phyloP scores from a whole-genome alignment of 306 rosid genomes.

The Gynostemma pentaphyllum region DNA sequence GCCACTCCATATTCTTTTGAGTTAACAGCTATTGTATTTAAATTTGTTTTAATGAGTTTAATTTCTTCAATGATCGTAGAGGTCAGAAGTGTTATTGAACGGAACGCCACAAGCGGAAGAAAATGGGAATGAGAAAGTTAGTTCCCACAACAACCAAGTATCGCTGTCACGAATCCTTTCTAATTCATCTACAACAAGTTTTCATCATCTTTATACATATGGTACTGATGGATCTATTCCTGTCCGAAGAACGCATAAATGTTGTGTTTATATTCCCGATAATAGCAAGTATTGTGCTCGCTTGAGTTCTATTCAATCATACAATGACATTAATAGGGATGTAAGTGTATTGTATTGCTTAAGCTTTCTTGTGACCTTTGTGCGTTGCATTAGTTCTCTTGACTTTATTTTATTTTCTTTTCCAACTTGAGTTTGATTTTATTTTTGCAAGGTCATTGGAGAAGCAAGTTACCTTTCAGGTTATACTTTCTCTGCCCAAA shows the following conservation, averaged over 20 bases:
- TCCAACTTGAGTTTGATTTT: not conserved
- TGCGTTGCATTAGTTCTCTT: not conserved
- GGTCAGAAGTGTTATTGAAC: conserved; percentile 54
- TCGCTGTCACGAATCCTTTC: conserved; percentile 53
- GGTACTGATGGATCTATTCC: conserved; percentile 35
- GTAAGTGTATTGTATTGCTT: conserved; percentile 41
- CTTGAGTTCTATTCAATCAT: conserved; percentile 84
- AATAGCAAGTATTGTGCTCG: conserved; percentile 72
- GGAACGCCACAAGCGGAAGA: conserved; percentile 60
- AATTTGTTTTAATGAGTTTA: not conserved
- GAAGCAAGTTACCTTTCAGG: conserved; percentile 85
- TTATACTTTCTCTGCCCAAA: conserved; percentile 79
- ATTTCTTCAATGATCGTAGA: conserved; percentile 42
- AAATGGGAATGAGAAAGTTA: conserved; percentile 55
- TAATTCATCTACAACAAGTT: conserved; percentile 71
- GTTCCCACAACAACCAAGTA: conserved; percentile 50
- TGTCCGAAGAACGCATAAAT: conserved; percentile 60
- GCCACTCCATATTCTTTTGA: conserved; percentile 16
- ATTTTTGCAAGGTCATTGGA: conserved; percentile 52
- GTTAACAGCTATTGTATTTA: conserved; percentile 5
- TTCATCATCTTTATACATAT: conserved; percentile 41
- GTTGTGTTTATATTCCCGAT: conserved; percentile 84
- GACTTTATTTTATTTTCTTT: conserved; percentile 7
- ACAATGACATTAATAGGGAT: conserved; percentile 80
- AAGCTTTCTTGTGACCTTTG: conserved; percentile 2